Conservation (phyloP, 352 stramenopile genomes). For the Globisporangium okanoganense region DNA sequence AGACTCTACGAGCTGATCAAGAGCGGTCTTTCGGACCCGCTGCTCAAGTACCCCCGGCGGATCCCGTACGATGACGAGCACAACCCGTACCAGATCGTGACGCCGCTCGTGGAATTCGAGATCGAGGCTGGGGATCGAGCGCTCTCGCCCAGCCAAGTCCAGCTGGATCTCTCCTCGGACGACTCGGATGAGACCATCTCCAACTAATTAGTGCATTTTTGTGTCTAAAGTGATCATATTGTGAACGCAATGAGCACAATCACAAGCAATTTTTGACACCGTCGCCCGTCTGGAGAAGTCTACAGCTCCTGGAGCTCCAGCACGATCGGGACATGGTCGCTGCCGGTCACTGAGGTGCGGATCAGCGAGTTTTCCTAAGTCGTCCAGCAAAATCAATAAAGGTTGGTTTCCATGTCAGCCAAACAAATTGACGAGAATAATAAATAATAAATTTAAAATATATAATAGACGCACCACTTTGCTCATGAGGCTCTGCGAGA, state of each 20-base stretch:
- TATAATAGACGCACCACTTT: constrained; percentile 46
- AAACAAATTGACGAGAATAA: too few relatives aligned
- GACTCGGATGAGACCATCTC: neutral
- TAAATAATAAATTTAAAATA: neutral
- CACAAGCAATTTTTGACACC: too few relatives aligned
- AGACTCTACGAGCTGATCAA: constrained; percentile 60
- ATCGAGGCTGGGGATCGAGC: constrained; percentile 47
- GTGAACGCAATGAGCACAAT: too few relatives aligned
- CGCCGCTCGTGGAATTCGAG: constrained; percentile 48
- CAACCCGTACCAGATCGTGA: constrained; percentile 26
- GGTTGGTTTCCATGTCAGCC: constrained; percentile 1
- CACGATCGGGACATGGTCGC: constrained; percentile 77
- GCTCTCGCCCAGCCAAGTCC: constrained; percentile 14
- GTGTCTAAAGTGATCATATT: too few relatives aligned
- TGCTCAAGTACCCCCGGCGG: constrained; percentile 8
- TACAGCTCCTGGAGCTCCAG: constrained; percentile 43
- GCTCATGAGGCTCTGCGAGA: constrained; percentile 52
- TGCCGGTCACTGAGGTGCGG: constrained; percentile 54
- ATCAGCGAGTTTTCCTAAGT: constrained; percentile 54
- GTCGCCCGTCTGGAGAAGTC: neutral
- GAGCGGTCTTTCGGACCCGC: constrained; percentile 16
- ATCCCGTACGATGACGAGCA: constrained; percentile 14
- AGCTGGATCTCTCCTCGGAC: too few relatives aligned
- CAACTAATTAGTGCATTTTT: too few relatives aligned
- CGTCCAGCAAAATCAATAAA: neutral